Evolutionary conservation across 306 rosid genomes (phyloP), one percentile per base, ranked within the genome.

Genomic region (Sicyos edulis): DNA sequence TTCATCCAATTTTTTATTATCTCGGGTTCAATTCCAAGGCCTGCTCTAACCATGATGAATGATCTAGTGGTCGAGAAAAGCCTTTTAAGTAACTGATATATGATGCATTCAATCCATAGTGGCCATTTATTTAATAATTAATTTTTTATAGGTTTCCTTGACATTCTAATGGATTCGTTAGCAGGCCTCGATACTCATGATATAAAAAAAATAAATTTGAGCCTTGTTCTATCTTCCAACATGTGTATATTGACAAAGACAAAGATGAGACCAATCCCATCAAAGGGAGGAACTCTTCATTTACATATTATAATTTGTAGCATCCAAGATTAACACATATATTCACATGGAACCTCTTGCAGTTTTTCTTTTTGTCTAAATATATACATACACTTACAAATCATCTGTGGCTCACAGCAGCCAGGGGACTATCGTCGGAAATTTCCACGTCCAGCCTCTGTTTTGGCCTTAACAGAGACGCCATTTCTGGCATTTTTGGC

Each of bases 401-500:
- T 74, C 83, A 54, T 71, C 86, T 82, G 49, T 16, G 65, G 65
- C 71, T 82, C 12, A 64, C 63, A 60, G 72, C 81, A 26, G 71
- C 74, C 52, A 80, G n/a, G 79, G 70, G 91, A 47, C 10, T 85
- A 78, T 60, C 83, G 80, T 71, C 83, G 82, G 14, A 72, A 74
- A 62, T 77, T 83, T 20, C 75, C 87, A 61, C 77, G 77, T 80
- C 81, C 86, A 19, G 62, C 66, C 82, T 85, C 88, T 19, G 44
- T 42, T 77, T 79, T 88, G 74, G 60, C 75, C 71, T 83, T 89
- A 55, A 83, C 74, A 44, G 87, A 83, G 44, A 51, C 83, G 50
- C 86, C 91, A 78, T 82, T 87, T 73, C 85, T 90, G 20, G 78
- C 17, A 26, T 85, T 59, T 84, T 83, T 93, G 10, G 79, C 51